Conservation (phyloP, 1,139 yeast genomes). For the Scheffersomyces lignicola region DNA sequence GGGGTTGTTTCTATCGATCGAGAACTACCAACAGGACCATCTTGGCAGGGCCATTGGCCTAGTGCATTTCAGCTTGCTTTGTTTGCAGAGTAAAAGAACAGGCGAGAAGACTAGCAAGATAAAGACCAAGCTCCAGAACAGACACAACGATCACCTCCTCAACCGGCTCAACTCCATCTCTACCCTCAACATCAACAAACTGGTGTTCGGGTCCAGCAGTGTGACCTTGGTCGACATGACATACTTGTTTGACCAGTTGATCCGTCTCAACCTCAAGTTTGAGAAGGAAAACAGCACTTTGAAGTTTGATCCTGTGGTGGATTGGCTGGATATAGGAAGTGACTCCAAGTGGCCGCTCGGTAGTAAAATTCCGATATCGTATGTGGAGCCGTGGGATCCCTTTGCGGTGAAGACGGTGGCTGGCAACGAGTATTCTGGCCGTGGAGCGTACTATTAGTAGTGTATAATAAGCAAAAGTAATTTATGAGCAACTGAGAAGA, state of each 20-base stretch:
- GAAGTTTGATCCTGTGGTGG: conserved; percentile 36
- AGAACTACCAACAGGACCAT: conserved; percentile 40
- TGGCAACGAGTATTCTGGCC: conserved; percentile 11
- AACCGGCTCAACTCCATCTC: conserved; percentile 37
- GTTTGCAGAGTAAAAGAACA: conserved; percentile 37
- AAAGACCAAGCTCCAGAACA: conserved; percentile 25
- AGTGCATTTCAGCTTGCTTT: conserved; percentile 37
- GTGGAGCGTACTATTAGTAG: conserved; percentile 14
- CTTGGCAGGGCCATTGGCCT: conserved; percentile 47
- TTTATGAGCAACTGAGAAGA: too few relatives aligned
- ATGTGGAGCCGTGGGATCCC: conserved; percentile 15
- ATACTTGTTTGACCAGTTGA: conserved; percentile 39
- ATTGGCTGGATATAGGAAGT: conserved; percentile 36
- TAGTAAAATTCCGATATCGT: conserved; percentile 33
- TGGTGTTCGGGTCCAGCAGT: conserved; percentile 37
- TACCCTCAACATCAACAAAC: conserved; percentile 34
- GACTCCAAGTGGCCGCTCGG: conserved; percentile 52
- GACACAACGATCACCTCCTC: conserved; percentile 33
- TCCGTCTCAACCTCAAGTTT: conserved; percentile 37
- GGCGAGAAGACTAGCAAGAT: conserved; percentile 20
- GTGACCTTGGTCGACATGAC: conserved; percentile 39
- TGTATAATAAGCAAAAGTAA: too few relatives aligned
- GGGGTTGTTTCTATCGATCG: conserved; percentile 43
- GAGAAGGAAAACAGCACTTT: conserved; percentile 46
- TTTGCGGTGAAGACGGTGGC: not conserved